phyloP scores from a whole-genome alignment of 257 asterid genomes.

The Salvia hispanica region DNA sequence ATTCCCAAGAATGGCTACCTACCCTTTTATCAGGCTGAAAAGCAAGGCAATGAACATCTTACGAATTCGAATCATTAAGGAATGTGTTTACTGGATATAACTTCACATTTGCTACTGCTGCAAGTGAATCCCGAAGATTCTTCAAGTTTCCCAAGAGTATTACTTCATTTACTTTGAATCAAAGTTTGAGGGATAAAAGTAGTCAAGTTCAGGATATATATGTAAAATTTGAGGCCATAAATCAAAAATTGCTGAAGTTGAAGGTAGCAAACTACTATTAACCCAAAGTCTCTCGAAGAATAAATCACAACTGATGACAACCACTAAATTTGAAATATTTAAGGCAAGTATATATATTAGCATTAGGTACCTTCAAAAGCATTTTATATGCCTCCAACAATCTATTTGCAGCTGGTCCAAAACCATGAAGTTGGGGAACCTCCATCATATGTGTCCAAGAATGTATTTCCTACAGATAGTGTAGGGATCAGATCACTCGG shows the following conservation, averaged over 20 bases:
- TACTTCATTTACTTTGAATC: background rate
- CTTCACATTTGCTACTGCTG: conserved; percentile 94
- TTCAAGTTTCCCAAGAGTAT: conserved; percentile 69
- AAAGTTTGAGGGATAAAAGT: no score
- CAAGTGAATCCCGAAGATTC: conserved; percentile 92
- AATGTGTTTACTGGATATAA: no score
- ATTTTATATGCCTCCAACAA: conserved; percentile 93
- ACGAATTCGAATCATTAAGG: no score
- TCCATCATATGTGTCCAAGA: conserved; percentile 99
- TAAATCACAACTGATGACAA: conserved; percentile 1
- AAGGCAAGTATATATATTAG: conserved; percentile 16
- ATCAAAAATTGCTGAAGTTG: no score
- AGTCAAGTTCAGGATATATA: no score
- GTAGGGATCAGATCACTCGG: no score
- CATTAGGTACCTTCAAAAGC: conserved; percentile 83
- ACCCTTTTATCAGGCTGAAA: no score
- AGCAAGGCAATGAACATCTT: no score
- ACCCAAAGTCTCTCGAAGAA: background rate
- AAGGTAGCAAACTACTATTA: no score
- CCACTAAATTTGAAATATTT: background rate
- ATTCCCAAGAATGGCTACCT: conserved; percentile 42
- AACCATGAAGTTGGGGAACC: conserved; percentile 99
- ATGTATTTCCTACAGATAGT: conserved; percentile 75
- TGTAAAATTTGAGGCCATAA: no score
- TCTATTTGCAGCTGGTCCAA: conserved; percentile 97